phyloP scores from a whole-genome alignment of 768 basidiomycete genomes.

The Lactifluus subvellereus region DNA sequence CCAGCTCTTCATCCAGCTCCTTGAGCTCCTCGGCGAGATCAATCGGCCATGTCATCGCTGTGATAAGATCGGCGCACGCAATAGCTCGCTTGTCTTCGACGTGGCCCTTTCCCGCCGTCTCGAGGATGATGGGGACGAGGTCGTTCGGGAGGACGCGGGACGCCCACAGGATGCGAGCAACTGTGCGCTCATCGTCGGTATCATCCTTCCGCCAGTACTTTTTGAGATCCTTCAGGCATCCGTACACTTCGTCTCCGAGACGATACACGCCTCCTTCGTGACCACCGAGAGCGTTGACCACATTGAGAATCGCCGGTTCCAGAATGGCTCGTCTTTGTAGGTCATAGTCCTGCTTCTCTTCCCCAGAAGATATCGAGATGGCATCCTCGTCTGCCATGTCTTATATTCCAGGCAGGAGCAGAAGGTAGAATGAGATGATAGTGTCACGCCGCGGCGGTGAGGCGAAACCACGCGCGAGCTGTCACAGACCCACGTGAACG shows the following conservation, averaged over 20 bases:
- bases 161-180: constrained; percentile 89
- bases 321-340: constrained; percentile 48
- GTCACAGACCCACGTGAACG: constrained; percentile 14
- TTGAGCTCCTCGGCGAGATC: constrained; percentile 91
- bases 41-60: constrained; percentile 99
- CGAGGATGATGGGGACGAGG: constrained; percentile 76
- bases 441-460: neutral
- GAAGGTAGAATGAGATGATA: neutral
- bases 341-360: constrained; percentile 29
- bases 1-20: constrained; percentile 80
- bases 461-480: neutral
- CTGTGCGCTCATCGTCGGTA: constrained; percentile 92
- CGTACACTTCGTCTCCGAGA: constrained; percentile 74
- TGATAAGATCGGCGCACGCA: constrained; percentile 81
- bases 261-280: constrained; percentile 60
- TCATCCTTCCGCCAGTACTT: constrained; percentile 96
- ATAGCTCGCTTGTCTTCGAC: constrained; percentile 82
- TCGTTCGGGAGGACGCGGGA: constrained; percentile 84
- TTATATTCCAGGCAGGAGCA: neutral
- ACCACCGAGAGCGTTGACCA: constrained; percentile 79
- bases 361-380: constrained; percentile 29
- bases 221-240: constrained; percentile 91
- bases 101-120: constrained; percentile 69
- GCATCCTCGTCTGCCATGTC: constrained; percentile 29
- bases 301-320: constrained; percentile 61